Evolutionary conservation across 306 rosid species (phyloP).

Genomic region (Oxytropis ochrocephala): DNA sequence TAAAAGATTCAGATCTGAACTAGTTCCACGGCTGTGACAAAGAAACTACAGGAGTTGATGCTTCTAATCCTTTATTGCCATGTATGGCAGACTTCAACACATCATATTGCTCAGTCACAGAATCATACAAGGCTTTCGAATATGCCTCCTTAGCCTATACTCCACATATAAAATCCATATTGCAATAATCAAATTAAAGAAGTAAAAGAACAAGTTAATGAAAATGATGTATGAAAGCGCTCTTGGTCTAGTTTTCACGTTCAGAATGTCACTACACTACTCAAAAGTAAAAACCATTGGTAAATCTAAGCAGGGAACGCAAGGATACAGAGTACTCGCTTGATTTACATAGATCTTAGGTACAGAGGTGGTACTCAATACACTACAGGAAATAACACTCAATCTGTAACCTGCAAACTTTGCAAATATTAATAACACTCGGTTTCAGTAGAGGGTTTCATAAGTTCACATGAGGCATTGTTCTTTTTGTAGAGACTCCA

Average conservation of each 20-base stretch:
- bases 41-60: conserved; percentile 57
- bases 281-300: not conserved
- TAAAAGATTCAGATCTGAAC: conserved; percentile 20
- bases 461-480: not conserved
- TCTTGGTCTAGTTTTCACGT: conserved; percentile 2
- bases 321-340: conserved; percentile 9
- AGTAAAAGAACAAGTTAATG: conserved; percentile 4
- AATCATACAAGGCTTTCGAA: conserved; percentile 48
- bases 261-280: not conserved
- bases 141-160: conserved; percentile 75
- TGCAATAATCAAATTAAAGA: conserved; percentile 10
- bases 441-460: conserved; percentile 3
- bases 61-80: conserved; percentile 52
- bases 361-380: not conserved
- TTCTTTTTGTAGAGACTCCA: not conserved
- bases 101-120: conserved; percentile 64
- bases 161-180: conserved; percentile 27
- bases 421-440: not conserved
- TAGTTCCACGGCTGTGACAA: conserved; percentile 88
- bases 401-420: not conserved
- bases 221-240: not conserved
- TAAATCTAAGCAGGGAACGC: not conserved
- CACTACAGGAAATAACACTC: conserved; percentile 10
- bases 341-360: not conserved
- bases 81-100: conserved; percentile 78